These are phyloP conservation scores for Stephanodiscus minutulus DNA, from an alignment of 108 stramenopile genomes.

Conservation along the genomic window DNA sequence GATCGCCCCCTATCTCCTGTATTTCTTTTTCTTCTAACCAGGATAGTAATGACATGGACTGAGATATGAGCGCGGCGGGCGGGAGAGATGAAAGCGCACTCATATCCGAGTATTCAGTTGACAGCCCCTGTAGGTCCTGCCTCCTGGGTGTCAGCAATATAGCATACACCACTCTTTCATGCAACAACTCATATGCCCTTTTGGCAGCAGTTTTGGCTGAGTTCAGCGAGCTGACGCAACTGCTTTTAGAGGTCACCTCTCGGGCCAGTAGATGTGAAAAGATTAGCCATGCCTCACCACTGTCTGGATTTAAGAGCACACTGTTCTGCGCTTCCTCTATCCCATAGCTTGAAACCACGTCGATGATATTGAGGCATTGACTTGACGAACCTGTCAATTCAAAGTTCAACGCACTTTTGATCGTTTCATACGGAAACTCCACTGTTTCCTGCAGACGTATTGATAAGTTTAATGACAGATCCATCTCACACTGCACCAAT, in stretches of 20 bases:
- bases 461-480: conserved; percentile 2
- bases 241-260: conserved; percentile 8
- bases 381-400: not conserved
- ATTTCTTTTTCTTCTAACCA: conserved; percentile 20
- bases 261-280: conserved; percentile 29
- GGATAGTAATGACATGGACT: conserved; percentile 35
- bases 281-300: conserved; percentile 40
- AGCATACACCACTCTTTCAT: conserved; percentile 33
- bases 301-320: conserved; percentile 42
- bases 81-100: conserved; percentile 35
- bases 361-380: conserved; percentile 1
- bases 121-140: conserved; percentile 11
- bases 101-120: conserved; percentile 34
- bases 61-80: conserved; percentile 29
- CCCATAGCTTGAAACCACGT: not conserved
- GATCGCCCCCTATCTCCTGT: conserved; percentile 11
- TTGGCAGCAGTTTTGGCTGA: conserved; percentile 33
- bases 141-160: conserved; percentile 25
- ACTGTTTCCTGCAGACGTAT: conserved; percentile 6
- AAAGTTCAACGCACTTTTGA: not conserved
- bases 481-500: conserved; percentile 21
- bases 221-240: not conserved
- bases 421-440: conserved; percentile 18
- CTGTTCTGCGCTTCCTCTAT: conserved; percentile 14
- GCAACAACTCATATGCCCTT: conserved; percentile 25